These are phyloP conservation scores for Agaricus sinodeliciosus DNA, from an alignment of 768 basidiomycete genomes.

Conservation along the genomic window DNA sequence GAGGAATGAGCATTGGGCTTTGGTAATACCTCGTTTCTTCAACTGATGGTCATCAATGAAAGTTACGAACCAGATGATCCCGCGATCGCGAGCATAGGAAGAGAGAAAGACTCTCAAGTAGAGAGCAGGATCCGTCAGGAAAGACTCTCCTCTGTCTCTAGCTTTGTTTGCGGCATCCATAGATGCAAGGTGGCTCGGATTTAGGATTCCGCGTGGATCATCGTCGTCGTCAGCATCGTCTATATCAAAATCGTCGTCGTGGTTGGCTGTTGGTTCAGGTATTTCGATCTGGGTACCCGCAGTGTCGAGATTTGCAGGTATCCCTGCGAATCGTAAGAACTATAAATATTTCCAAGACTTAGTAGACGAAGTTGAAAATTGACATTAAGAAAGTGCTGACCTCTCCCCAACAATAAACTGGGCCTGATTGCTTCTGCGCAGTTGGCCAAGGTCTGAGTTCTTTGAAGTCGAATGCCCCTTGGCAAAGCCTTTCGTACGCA, in stretches of 20 bases:
- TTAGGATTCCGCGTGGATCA: conserved; percentile 4
- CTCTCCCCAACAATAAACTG: conserved; percentile 55
- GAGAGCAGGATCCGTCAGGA: conserved; percentile 57
- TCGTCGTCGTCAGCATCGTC: conserved; percentile 5
- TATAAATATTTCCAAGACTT: not conserved
- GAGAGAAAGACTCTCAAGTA: conserved; percentile 62
- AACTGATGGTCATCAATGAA: not conserved
- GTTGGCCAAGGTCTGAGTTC: conserved; percentile 33
- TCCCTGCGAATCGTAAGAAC: conserved; percentile 9
- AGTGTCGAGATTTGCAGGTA: conserved; percentile 3
- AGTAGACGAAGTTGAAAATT: not conserved
- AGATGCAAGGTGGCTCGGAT: not conserved
- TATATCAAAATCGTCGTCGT: conserved; percentile 2
- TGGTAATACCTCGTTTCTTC: not conserved
- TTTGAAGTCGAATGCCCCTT: conserved; percentile 54
- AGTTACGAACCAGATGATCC: conserved; percentile 56
- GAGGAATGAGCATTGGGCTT: conserved; percentile 1
- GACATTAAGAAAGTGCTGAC: conserved; percentile 26
- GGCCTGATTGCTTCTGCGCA: conserved; percentile 25
- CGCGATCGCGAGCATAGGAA: conserved; percentile 59
- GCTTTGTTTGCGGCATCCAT: conserved; percentile 3
- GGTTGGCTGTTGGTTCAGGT: conserved; percentile 1
- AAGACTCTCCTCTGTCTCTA: conserved; percentile 25
- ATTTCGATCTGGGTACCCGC: not conserved
- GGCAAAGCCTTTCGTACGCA: conserved; percentile 45